Base-by-base conservation (phyloP, 805 yeast genomes). In the Saturnispora sekii region DNA sequence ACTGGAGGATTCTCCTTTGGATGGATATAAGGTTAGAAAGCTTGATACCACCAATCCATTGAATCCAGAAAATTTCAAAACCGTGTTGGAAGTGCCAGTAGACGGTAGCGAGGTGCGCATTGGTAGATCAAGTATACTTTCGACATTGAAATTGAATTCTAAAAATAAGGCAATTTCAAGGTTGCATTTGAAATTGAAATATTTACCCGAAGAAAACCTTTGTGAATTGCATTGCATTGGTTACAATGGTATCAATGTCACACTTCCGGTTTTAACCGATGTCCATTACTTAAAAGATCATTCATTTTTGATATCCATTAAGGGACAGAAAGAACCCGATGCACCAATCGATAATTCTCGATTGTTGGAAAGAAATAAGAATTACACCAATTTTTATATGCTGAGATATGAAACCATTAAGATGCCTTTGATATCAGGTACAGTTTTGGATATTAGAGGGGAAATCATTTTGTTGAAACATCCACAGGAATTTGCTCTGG, bases 231-330 rank as follows among this genome's bases (percentile, higher is more conserved):
- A 73, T 38, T 90, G 97, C 61, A 61, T 77, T 44, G 97, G 97
- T 3, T 74, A 79, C 64, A 90, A 90, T 60, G 96, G 97, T 10
- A 65, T 84, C 41, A 71, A 74, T 9, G 73, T 88, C 15, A 68
- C 74, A 4, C 73, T 86, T 35, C 93, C 95, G 0, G 63, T 60
- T 15, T 53, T 56, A 15, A 51, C 68, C 10, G 52, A 60, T 14
- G 69, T 69, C 36, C 38, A 46, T 28, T 30, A 46, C 12, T 35
- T 54, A 10, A 35, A 44, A 12, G 51, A 58, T 9, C 49, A 52
- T 16, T 48, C 48, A 26, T 58, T 52, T 32, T 39, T 47, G 30
- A 51, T 60, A 31, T 37, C 40, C 1, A 17, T 46, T 40, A 51
- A 28, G 40, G 52, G 35, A n/a, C 38, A 35, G 5, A 34, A 26